Evolutionary conservation across 345 rosid genomes (phyloP).

Genomic region (Eutrema heterophyllum): DNA sequence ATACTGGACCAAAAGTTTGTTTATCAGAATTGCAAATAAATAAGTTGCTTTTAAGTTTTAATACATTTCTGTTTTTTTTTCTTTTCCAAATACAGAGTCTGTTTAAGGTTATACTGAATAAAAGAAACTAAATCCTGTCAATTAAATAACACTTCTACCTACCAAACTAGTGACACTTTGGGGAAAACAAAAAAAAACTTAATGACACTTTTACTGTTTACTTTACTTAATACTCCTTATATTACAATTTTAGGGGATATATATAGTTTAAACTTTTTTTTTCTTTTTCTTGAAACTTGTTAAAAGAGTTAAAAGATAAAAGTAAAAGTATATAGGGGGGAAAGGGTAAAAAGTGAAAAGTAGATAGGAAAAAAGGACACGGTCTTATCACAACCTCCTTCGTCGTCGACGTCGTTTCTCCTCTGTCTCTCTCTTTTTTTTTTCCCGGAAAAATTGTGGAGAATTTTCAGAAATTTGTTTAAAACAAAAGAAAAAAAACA

Average conservation of each 20-base stretch:
- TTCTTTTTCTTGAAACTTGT: constrained; percentile 10
- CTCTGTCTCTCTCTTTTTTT: background rate
- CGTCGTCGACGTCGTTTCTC: constrained; percentile 17
- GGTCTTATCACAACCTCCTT: background rate
- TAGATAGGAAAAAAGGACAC: background rate
- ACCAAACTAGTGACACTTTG: background rate
- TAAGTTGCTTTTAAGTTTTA: background rate
- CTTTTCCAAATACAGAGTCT: too few species aligned
- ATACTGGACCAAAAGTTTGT: background rate
- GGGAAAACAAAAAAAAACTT: too few species aligned
- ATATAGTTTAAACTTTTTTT: background rate
- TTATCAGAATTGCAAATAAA: background rate
- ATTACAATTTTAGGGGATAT: background rate
- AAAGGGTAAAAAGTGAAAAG: constrained; percentile 24
- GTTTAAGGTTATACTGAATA: background rate
- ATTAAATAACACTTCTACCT: constrained; percentile 6
- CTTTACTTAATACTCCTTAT: background rate
- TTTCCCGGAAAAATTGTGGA: constrained; percentile 2
- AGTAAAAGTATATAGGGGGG: constrained; percentile 7
- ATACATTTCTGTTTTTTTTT: background rate
- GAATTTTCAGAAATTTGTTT: constrained; percentile 4
- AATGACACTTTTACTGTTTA: background rate
- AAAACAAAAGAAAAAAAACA: background rate
- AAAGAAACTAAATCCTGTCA: background rate
- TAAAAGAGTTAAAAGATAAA: constrained; percentile 15